Base-by-base conservation (phyloP, 345 rosid genomes). In the Heritiera littoralis region DNA sequence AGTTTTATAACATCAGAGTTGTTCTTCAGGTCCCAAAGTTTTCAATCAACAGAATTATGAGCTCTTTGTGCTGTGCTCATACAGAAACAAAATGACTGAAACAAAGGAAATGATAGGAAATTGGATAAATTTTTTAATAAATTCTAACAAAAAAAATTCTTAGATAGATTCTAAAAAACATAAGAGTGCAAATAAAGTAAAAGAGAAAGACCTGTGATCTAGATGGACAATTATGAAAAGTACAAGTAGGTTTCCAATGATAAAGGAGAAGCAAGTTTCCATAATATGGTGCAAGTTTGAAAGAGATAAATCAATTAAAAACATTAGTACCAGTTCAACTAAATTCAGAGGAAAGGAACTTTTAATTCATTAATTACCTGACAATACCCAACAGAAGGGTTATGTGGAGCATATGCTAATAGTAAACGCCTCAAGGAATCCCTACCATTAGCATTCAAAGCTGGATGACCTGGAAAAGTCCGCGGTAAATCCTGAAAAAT, bases 391-490 rank as follows among this genome's bases (percentile, higher is more conserved):
- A 96, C 98, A 48, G 92, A 91, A 63, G 98, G 97, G 77, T 96
- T 96, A 78, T 96, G 98, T 70, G 85, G 86, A 78, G 97, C 97
- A 86, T 96, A 96, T 66, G 99, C 99, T 75, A 91, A 46, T 77
- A 96, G 94, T 72, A 96, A 81, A 77, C 99, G 89, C 80, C 92
- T 91, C 87, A 96, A 89, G 75, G 99, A 94, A 82, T 92, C 90
- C 84, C 97, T 86, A 77, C 98, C 99, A 79, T 86, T 81, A 48
- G 94, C 97, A 84, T 93, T 89, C 80, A 94, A 83, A 81, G 99
- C 97, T 73, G 98, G 99, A 77, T 96, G 99, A 66, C 95, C 99
- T 5, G 99, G 98, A 83, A 96, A 96, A 64, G 98, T 94, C 59
- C 97, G 88, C 6, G 95, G 98, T 86, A 94, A 86, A 86, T 96